A percentile compares a stretch with the other conserved stretches of the same genome.
These are phyloP conservation scores for Schizopora paradoxa DNA, from an alignment of 1,284 basidiomycete genomes.

Conservation along the genomic window DNA sequence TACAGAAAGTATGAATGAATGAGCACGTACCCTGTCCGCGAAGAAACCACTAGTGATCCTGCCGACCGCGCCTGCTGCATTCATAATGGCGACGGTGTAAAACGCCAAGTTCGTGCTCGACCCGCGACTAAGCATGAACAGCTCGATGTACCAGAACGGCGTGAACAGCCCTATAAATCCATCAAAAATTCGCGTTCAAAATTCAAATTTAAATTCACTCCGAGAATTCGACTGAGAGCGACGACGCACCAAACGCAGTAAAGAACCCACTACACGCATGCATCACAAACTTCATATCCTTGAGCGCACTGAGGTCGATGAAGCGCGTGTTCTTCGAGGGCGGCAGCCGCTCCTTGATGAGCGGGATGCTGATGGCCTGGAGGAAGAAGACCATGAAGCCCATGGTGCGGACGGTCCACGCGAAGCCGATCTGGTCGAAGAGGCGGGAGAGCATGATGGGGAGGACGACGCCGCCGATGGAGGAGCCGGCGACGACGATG, in stretches of 20 bases:
- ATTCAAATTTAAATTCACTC: neutral
- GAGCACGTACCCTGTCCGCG: conserved; percentile 14
- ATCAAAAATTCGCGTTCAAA: neutral
- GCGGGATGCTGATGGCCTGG: conserved; percentile 15
- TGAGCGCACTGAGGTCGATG: conserved; percentile 12
- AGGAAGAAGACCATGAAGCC: conserved; percentile 13
- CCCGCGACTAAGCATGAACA: conserved; percentile 16
- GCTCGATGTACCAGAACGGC: conserved; percentile 18
- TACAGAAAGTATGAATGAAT: neutral
- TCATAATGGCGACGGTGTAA: conserved; percentile 18
- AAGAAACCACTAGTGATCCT: conserved; percentile 14
- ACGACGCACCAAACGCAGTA: conserved; percentile 12
- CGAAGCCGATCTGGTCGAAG: conserved; percentile 36
- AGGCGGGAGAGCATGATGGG: conserved; percentile 48
- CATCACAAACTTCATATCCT: conserved; percentile 11
- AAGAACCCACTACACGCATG: conserved; percentile 16
- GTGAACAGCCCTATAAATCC: conserved; percentile 11
- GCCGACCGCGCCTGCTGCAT: conserved; percentile 16
- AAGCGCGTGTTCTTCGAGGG: conserved; percentile 8
- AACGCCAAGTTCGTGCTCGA: conserved; percentile 12
- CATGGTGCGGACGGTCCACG: conserved; percentile 32
- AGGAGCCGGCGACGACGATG: conserved; percentile 36
- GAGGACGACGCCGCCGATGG: conserved; percentile 40
- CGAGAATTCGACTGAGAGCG: neutral
- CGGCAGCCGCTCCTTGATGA: conserved; percentile 16